Conservation (phyloP, 2,329 filamentous ascomycete genomes). For the Botryotinia calthae region DNA sequence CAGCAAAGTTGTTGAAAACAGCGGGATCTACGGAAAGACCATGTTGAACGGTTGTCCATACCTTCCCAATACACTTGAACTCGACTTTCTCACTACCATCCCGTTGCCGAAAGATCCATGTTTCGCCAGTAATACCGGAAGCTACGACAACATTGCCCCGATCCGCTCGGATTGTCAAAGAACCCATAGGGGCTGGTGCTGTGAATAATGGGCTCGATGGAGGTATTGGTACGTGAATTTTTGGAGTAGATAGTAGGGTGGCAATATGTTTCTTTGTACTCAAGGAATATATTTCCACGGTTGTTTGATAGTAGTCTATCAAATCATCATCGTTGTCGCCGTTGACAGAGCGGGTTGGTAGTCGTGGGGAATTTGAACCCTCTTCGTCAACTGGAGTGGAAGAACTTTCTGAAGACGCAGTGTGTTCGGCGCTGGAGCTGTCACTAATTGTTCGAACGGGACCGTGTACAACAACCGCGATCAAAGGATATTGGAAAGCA, state of each 20-base stretch:
- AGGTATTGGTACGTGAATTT: constrained; percentile 57
- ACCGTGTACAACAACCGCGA: constrained; percentile 79
- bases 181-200: constrained; percentile 67
- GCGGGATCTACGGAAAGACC: constrained; percentile 44
- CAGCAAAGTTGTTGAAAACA: constrained; percentile 25
- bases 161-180: constrained; percentile 71
- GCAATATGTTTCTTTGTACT: constrained; percentile 69
- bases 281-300: constrained; percentile 85
- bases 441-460: constrained; percentile 51
- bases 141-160: constrained; percentile 69
- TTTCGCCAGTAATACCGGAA: constrained; percentile 82
- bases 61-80: constrained; percentile 57
- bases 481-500: constrained; percentile 63
- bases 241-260: constrained; percentile 69
- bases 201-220: constrained; percentile 62
- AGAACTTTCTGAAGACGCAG: constrained; percentile 26
- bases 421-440: constrained; percentile 28
- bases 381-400: constrained; percentile 27
- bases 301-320: constrained; percentile 74
- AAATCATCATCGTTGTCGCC: constrained; percentile 32
- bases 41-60: constrained; percentile 84
- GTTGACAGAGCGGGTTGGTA: constrained; percentile 39
- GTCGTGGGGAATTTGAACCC: constrained; percentile 40
- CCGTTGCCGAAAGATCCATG: constrained; percentile 68
- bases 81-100: neutral